Evolutionary conservation across 2,329 filamentous ascomycete genomes (phyloP), one percentile per base, ranked within the genome.

Genomic region (Alternaria conjuncta): DNA sequence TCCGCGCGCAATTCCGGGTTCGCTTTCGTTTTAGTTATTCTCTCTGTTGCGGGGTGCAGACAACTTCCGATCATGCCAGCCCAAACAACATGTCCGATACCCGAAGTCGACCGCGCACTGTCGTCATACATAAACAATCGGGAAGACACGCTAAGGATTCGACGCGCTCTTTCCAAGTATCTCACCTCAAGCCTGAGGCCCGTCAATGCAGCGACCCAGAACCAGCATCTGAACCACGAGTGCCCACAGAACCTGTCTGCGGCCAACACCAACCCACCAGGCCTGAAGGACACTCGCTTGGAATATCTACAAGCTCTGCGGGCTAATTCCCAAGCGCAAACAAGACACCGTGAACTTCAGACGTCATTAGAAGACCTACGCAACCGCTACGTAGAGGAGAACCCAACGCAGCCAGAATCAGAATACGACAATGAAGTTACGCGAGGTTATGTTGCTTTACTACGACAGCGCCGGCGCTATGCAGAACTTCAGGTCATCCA

Each of bases 401-500:
- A 66, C 9, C 68, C 73, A 2, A 58, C 73, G 6, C 75, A 82
- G 47, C 70, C 75, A 43, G 65, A 79, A 21, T 64, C 74, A 7
- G 68, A 76, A 5, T 67, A 78, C 41, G 75, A 76, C 47, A 71
- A 75, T 58, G 76, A 73, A 45, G 65, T 63, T 18, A 67, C 72
- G 21, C 65, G 64, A 57, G 61, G 78, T 43, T 85, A 86, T 67
- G 75, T 85, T 13, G 63, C 74, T 20, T 76, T 86, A 18, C 77
- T 85, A 21, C 82, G 79, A 43, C 82, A 84, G 62, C 82, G 82
- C 36, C 79, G 80, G 15, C 80, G 79, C n/a, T 78, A 81, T 65
- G 76, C 78, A 51, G 84, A 84, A 62, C 73, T 86, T 3, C 80
- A 83, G 54, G 77, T 85, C 18, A 82, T 85, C 30, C 80, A 84